Conservation (phyloP, 73 alveolate genomes). For the Halteria grandinella region DNA sequence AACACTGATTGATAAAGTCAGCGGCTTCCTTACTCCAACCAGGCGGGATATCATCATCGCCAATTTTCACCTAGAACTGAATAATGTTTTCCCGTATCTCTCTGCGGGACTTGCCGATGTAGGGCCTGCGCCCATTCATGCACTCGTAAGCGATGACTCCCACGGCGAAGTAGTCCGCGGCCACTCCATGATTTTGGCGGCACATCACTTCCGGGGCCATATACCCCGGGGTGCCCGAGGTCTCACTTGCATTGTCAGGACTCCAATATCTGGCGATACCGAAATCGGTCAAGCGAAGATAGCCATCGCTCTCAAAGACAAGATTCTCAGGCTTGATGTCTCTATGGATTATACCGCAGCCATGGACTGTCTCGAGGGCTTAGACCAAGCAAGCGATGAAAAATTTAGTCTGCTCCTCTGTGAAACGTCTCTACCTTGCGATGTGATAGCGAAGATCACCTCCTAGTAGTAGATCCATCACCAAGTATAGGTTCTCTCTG, state of each 20-base stretch:
- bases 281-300: slow-evolving; percentile 68
- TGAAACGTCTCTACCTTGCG: neutral
- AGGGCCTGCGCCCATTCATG: slow-evolving; percentile 84
- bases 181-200: slow-evolving; percentile 79
- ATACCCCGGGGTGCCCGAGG: slow-evolving; percentile 97
- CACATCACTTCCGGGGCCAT: slow-evolving; percentile 91
- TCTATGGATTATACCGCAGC: slow-evolving; percentile 58
- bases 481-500: slow-evolving; percentile 68
- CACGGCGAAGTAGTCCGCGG: slow-evolving; percentile 91
- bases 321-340: slow-evolving; percentile 76
- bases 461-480: slow-evolving; percentile 77
- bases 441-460: slow-evolving; percentile 58
- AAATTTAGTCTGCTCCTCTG: slow-evolving; percentile 37
- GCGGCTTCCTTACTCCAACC: slow-evolving; percentile 78
- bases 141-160: slow-evolving; percentile 80
- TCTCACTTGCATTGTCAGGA: slow-evolving; percentile 52
- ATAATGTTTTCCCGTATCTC: slow-evolving; percentile 87
- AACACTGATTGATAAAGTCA: slow-evolving; percentile 73
- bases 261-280: slow-evolving; percentile 72
- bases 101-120: slow-evolving; percentile 85
- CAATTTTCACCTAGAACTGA: slow-evolving; percentile 63
- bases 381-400: slow-evolving; percentile 68
- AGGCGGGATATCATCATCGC: slow-evolving; percentile 51
- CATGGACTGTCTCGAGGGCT: slow-evolving; percentile 71
- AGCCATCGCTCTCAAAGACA: slow-evolving; percentile 68